Evolutionary conservation across 2,329 filamentous ascomycete species (phyloP), one percentile per base, ranked within the genome.

Genomic region (Leptographium radiaticola): DNA sequence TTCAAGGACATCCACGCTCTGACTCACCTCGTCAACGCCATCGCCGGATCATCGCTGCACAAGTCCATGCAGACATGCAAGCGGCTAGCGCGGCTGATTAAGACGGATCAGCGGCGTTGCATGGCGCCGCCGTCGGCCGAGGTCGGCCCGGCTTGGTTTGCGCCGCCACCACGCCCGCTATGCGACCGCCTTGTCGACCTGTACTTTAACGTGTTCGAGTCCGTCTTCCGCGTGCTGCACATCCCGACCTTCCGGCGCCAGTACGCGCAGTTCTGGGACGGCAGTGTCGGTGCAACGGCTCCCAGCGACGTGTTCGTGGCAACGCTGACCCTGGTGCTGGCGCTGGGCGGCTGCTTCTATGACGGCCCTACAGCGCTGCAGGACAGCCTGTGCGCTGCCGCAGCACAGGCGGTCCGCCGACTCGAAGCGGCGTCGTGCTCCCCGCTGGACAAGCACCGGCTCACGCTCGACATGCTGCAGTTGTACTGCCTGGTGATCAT

Each of bases 131-230:
- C 34, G 2, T 6, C 30, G 12, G 15, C 6, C 2, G 50, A 45
- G 16, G 48, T 31, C 11, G 45, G 49, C 12, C 31, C 49, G 6
- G 12, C 39, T 13, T 59, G 56, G 56, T 46, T 55, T 30, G 4
- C 70, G n/a, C 69, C 71, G 0, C 53, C 63, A 0, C 52, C 64
- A 1, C 63, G 66, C 16, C 62, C 64, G 0, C 57, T 77, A 0
- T 70, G 74, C 0, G 76, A 81, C 56, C 64, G 71, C 49, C 68
- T 81, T 1, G 65, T 80, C 15, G 68, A 75, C 16, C 64, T 69
- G 16, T 81, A 81, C 64, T 65, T 83, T 25, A 67, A 75, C 48
- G 73, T 72, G 1, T 72, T 77, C 45, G 78, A 82, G 59, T 71
- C 73, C 1, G 71, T 74, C 16, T 69, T 75, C 53, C 73, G 79